Percentiles rank a stretch among this genome's conserved stretches.
Conservation (phyloP, 2,329 filamentous ascomycete genomes). For the Neocucurbitaria cava region DNA sequence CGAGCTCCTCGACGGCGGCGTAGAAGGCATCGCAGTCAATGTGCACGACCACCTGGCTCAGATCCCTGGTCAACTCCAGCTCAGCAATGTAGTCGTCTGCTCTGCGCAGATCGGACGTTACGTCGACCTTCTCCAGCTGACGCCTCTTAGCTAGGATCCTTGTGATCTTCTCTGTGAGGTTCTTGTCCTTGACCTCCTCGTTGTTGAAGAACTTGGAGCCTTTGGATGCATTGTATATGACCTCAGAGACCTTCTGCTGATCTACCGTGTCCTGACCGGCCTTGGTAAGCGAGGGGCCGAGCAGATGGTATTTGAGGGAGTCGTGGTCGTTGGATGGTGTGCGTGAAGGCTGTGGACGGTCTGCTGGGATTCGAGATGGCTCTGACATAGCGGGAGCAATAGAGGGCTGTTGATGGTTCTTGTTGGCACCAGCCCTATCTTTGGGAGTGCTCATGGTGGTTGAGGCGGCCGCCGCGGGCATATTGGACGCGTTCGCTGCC, state of each 20-base stretch:
- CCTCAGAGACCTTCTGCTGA: conserved; percentile 90
- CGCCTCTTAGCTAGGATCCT: conserved; percentile 77
- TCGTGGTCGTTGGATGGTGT: conserved; percentile 54
- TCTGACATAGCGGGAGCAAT: background rate
- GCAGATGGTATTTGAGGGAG: conserved; percentile 85
- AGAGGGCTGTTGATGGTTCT: background rate
- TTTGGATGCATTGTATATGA: conserved; percentile 96
- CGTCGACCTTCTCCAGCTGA: conserved; percentile 76
- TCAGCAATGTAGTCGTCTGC: conserved; percentile 83
- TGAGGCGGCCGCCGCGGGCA: conserved; percentile 9
- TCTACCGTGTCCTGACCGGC: conserved; percentile 94
- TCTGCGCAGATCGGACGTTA: conserved; percentile 73
- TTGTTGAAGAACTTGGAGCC: conserved; percentile 96
- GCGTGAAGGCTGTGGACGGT: conserved; percentile 24
- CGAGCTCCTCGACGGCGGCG: conserved; percentile 82
- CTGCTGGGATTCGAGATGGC: conserved; percentile 1
- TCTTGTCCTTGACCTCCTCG: conserved; percentile 82
- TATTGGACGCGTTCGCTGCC: conserved; percentile 17
- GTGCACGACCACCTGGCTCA: conserved; percentile 86
- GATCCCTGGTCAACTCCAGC: conserved; percentile 78
- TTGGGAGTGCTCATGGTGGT: conserved; percentile 18
- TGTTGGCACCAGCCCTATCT: background rate
- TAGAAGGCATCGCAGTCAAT: conserved; percentile 98
- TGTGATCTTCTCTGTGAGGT: conserved; percentile 84
- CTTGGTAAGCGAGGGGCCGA: conserved; percentile 92